These are phyloP conservation scores for Staphylotrichum tortipilum DNA, from an alignment of 495 filamentous ascomycete genomes.

Conservation along the genomic window DNA sequence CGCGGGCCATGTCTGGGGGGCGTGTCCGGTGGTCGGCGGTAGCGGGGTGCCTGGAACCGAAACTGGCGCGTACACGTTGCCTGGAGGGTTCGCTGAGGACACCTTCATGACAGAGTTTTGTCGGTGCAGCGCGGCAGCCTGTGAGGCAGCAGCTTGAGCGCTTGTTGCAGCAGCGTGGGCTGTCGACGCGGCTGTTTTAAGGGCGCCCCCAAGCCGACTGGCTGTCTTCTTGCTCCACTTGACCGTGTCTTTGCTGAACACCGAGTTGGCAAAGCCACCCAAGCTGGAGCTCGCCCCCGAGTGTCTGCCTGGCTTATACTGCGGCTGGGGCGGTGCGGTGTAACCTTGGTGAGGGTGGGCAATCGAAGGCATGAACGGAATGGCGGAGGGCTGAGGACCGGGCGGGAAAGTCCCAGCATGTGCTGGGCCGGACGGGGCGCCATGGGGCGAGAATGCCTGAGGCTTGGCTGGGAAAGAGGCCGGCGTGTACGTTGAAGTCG, in stretches of 20 bases:
- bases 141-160: constrained; percentile 5
- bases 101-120: not conserved
- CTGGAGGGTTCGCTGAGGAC: not conserved
- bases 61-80: not conserved
- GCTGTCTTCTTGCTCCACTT: constrained; percentile 24
- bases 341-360: not conserved
- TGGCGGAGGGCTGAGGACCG: not conserved
- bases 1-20: not conserved
- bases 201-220: constrained; percentile 13
- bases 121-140: constrained; percentile 8
- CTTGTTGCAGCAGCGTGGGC: constrained; percentile 11
- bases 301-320: not conserved
- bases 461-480: constrained; percentile 11
- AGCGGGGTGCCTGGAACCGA: not conserved
- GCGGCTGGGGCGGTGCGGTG: not conserved
- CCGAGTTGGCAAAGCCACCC: constrained; percentile 13
- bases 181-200: constrained; percentile 15
- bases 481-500: constrained; percentile 1
- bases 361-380: constrained; percentile 6
- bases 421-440: not conserved
- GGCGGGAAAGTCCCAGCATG: not conserved
- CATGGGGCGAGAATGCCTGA: not conserved
- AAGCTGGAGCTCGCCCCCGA: constrained; percentile 10
- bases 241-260: constrained; percentile 24
- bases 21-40: not conserved